A percentile compares a stretch with the other conserved stretches of the same genome.
Conservation (phyloP, 2,329 filamentous ascomycete genomes). For the Fusarium sp. region DNA sequence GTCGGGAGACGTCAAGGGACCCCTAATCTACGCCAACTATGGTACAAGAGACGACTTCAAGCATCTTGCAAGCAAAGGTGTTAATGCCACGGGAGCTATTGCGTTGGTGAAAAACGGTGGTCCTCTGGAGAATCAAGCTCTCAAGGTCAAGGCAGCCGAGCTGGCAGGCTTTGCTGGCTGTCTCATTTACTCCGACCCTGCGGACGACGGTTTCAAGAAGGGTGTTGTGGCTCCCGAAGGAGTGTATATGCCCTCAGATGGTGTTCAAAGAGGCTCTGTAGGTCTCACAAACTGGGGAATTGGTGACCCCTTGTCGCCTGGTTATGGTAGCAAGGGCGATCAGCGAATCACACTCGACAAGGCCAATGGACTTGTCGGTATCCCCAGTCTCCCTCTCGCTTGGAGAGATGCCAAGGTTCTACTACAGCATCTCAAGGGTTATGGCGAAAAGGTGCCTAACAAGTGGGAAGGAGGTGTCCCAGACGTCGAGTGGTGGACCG, state of each 20-base stretch:
- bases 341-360: slow-evolving; percentile 74
- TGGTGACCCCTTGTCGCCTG: slow-evolving; percentile 92
- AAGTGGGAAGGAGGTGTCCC: slow-evolving; percentile 83
- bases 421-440: slow-evolving; percentile 78
- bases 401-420: slow-evolving; percentile 89
- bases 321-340: slow-evolving; percentile 77
- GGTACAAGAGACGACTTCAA: slow-evolving; percentile 87
- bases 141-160: slow-evolving; percentile 93
- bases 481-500: slow-evolving; percentile 86
- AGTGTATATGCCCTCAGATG: slow-evolving; percentile 81
- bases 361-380: slow-evolving; percentile 77
- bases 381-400: slow-evolving; percentile 88
- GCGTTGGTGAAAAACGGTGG: slow-evolving; percentile 85
- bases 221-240: slow-evolving; percentile 81
- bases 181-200: slow-evolving; percentile 91
- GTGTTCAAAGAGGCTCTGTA: slow-evolving; percentile 84
- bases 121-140: slow-evolving; percentile 73
- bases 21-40: slow-evolving; percentile 91
- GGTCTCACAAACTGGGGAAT: slow-evolving; percentile 83
- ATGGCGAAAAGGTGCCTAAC: slow-evolving; percentile 73
- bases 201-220: slow-evolving; percentile 80
- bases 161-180: slow-evolving; percentile 86
- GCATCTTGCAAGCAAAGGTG: slow-evolving; percentile 72
- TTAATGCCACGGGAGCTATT: slow-evolving; percentile 82
- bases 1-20: slow-evolving; percentile 85